Evolutionary conservation across 2,329 filamentous ascomycete genomes (phyloP).

Genomic region (Dryadomyces quercivorus): DNA sequence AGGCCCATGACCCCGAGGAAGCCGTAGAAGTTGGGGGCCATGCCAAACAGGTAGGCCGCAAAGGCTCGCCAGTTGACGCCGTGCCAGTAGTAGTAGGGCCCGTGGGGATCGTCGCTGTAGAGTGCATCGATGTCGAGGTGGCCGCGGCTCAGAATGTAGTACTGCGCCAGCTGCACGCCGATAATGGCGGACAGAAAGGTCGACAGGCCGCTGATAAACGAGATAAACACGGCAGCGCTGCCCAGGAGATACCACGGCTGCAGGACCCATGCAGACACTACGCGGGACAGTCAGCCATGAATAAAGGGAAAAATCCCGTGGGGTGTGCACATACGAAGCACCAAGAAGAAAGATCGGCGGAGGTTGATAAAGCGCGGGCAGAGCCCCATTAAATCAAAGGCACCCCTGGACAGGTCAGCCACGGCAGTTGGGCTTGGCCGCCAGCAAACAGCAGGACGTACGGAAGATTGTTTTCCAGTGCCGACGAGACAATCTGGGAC

Average conservation of each 20-base stretch:
- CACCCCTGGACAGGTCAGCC: conserved; percentile 3
- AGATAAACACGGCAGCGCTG: conserved; percentile 23
- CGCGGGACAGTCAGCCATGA: conserved; percentile 9
- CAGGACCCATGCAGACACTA: neutral
- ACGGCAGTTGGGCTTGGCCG: too few species aligned
- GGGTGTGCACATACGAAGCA: neutral
- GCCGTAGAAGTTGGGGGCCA: conserved; percentile 26
- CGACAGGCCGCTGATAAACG: conserved; percentile 27
- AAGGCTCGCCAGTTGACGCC: conserved; percentile 11
- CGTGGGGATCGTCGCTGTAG: conserved; percentile 8
- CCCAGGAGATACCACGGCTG: conserved; percentile 12
- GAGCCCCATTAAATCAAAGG: conserved; percentile 11
- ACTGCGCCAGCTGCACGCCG: conserved; percentile 28
- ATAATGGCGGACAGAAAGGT: conserved; percentile 28
- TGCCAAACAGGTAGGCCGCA: conserved; percentile 18
- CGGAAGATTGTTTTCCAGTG: conserved; percentile 8
- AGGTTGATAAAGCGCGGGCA: conserved; percentile 27
- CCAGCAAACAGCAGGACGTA: too few species aligned
- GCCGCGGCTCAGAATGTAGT: conserved; percentile 26
- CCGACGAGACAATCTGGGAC: conserved; percentile 1
- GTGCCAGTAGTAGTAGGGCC: conserved; percentile 10
- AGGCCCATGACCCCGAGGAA: conserved; percentile 18
- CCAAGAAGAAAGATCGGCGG: conserved; percentile 25
- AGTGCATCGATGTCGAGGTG: conserved; percentile 22
- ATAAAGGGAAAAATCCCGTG: neutral